These are phyloP conservation scores for Myxozyma lipomycoides DNA, from an alignment of 805 yeast genomes.

Conservation along the genomic window DNA sequence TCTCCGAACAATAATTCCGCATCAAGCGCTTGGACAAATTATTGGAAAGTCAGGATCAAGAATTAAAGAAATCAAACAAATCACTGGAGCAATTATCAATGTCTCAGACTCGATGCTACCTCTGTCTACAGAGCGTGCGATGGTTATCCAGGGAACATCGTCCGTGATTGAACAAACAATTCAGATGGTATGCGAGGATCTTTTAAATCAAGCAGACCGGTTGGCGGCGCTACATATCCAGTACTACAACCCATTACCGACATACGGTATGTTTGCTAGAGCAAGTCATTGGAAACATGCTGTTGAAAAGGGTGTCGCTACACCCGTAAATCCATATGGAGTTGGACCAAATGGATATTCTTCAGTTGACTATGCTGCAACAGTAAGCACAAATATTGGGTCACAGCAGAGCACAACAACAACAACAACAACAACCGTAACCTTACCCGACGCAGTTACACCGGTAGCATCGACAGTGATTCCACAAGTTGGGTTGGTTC, in stretches of 20 bases:
- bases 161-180: constrained; percentile 7
- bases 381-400: constrained; percentile 4
- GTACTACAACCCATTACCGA: constrained; percentile 18
- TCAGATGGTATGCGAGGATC: constrained; percentile 1
- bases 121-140: constrained; percentile 22
- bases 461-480: constrained; percentile 2
- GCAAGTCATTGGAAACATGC: constrained; percentile 11
- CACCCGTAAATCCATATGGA: constrained; percentile 26
- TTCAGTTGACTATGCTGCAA: constrained; percentile 19
- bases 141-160: constrained; percentile 12
- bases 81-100: constrained; percentile 10
- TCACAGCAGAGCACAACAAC: background rate
- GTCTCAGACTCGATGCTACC: constrained; percentile 22
- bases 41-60: constrained; percentile 14
- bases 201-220: constrained; percentile 11
- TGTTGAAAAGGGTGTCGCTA: constrained; percentile 16
- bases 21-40: constrained; percentile 15
- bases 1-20: constrained; percentile 17
- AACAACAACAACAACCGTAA: background rate
- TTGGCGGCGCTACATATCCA: constrained; percentile 9
- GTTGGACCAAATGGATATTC: constrained; percentile 20
- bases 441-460: background rate
- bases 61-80: constrained; percentile 9
- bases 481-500: constrained; percentile 14
- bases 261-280: constrained; percentile 17